A percentile compares a stretch with the other conserved stretches of the same genome.
Evolutionary conservation across 441 rosid genomes (phyloP).

Genomic region (Isatis lusitanica): DNA sequence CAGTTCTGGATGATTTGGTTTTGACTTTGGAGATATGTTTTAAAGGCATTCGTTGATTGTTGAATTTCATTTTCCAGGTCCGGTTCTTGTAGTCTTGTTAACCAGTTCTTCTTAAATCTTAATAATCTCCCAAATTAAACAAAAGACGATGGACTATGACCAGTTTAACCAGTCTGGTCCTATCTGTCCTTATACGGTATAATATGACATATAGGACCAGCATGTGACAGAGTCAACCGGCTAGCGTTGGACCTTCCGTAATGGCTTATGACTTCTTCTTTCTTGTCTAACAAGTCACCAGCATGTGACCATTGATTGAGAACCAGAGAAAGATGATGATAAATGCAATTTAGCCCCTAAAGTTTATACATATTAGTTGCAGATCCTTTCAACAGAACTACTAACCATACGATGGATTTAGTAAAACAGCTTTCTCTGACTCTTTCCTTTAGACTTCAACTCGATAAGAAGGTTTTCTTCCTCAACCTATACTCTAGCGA

Average conservation of each 20-base stretch:
- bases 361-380: too few species aligned
- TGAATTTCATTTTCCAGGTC: not conserved
- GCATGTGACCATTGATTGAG: not conserved
- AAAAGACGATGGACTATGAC: not conserved
- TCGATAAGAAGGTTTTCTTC: too few species aligned
- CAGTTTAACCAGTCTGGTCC: not conserved
- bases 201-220: too few species aligned
- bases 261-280: not conserved
- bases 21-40: not conserved
- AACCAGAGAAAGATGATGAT: not conserved
- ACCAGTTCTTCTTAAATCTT: not conserved
- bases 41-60: not conserved
- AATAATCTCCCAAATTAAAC: too few species aligned
- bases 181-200: not conserved
- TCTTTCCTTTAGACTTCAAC: too few species aligned
- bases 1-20: not conserved
- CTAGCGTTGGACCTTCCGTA: not conserved
- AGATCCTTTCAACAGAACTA: too few species aligned
- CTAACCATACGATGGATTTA: too few species aligned
- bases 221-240: not conserved
- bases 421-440: too few species aligned
- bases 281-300: conserved; percentile 6
- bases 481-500: too few species aligned
- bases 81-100: not conserved
- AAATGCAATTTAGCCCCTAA: not conserved